phyloP scores from a whole-genome alignment of 805 yeast species.

The Wickerhamomyces xylosicus region DNA sequence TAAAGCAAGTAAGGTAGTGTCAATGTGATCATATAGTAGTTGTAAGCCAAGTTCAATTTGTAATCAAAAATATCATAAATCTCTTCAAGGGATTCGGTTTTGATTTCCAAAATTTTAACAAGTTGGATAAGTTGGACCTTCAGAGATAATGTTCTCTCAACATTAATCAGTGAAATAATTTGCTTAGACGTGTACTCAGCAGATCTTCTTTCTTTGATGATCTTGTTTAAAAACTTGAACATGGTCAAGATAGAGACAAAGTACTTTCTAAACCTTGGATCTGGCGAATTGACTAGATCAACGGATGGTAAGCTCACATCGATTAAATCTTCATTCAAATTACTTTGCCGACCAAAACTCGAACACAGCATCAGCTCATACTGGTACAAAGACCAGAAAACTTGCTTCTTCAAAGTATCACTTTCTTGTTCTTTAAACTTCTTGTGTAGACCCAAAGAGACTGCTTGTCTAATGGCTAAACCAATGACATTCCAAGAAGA shows the following conservation, averaged over 20 bases:
- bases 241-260: conserved; percentile 25
- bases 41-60: conserved; percentile 30
- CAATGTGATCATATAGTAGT: conserved; percentile 30
- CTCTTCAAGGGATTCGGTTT: conserved; percentile 13
- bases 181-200: conserved; percentile 19
- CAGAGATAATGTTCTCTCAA: conserved; percentile 29
- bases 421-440: conserved; percentile 17
- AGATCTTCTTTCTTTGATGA: conserved; percentile 28
- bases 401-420: conserved; percentile 21
- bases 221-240: conserved; percentile 28
- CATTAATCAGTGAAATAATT: conserved; percentile 28
- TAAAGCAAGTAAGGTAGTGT: conserved; percentile 33
- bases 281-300: conserved; percentile 8
- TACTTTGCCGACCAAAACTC: conserved; percentile 35
- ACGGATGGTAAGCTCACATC: conserved; percentile 29
- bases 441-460: conserved; percentile 38
- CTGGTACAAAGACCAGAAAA: conserved; percentile 33
- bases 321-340: conserved; percentile 33
- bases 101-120: conserved; percentile 24
- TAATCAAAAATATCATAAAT: conserved; percentile 27
- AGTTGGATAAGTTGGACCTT: conserved; percentile 25
- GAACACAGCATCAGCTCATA: conserved; percentile 30
- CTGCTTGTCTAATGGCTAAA: conserved; percentile 35
- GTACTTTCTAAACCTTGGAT: conserved; percentile 20
- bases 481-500: conserved; percentile 38